A percentile compares a stretch with the other conserved stretches of the same genome.
Evolutionary conservation across 257 asterid species (phyloP).

Genomic region (Jaltomata sinuosa): DNA sequence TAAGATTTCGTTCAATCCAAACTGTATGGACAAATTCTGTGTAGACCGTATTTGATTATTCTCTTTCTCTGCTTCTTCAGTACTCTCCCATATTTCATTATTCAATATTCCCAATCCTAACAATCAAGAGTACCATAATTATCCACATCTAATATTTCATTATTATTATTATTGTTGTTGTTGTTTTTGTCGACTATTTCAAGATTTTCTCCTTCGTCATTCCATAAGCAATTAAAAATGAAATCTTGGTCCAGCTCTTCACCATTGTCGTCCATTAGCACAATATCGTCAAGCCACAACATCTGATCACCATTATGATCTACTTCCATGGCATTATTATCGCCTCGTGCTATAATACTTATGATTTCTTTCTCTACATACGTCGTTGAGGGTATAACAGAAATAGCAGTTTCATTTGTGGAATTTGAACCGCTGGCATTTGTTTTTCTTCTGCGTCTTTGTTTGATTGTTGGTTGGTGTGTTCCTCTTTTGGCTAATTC

Average conservation of each 20-base stretch:
- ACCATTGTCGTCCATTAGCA: not conserved
- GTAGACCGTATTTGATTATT: too few species aligned
- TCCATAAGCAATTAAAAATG: not conserved
- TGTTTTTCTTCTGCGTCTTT: slow-evolving; percentile 20
- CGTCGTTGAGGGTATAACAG: too few species aligned
- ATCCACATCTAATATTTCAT: not conserved
- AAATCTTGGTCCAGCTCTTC: not conserved
- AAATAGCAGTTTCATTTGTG: not conserved
- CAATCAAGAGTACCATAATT: not conserved
- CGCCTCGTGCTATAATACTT: not conserved
- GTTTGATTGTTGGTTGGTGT: not conserved
- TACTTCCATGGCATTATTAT: not conserved
- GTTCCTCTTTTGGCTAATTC: slow-evolving; percentile 3
- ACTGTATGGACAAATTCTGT: too few species aligned
- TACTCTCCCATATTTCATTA: not conserved
- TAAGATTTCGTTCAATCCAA: too few species aligned
- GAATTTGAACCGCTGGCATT: not conserved
- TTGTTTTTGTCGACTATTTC: not conserved
- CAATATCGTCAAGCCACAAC: slow-evolving; percentile 12
- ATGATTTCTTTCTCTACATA: too few species aligned
- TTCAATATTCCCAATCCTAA: slow-evolving; percentile 21
- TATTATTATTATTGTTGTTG: not conserved
- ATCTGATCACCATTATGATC: not conserved
- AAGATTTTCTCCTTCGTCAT: not conserved
- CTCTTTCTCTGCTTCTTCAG: too few species aligned